These are phyloP conservation scores for Suaeda aralocaspica DNA, from an alignment of 148 eudicot genomes.

Conservation along the genomic window DNA sequence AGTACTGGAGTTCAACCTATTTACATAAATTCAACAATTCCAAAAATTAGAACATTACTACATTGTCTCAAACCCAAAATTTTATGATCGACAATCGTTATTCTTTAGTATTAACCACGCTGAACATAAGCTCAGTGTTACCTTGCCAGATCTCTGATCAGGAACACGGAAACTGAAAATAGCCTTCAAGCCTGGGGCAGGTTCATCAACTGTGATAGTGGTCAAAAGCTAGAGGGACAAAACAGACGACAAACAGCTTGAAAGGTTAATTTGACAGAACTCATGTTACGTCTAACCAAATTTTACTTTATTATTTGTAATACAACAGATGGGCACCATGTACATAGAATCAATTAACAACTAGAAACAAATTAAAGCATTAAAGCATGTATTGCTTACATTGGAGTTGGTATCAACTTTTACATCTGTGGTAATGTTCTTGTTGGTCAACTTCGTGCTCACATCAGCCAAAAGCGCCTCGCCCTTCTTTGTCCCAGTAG, in stretches of 20 bases:
- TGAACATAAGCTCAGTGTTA: constrained; percentile 5
- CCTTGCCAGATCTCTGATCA: constrained; percentile 96
- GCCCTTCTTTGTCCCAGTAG: constrained; percentile 65
- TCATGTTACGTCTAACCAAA: constrained; percentile 1
- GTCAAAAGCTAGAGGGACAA: constrained; percentile 44
- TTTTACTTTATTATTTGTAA: background rate
- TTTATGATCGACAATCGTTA: background rate
- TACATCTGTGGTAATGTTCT: constrained; percentile 74
- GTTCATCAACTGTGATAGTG: constrained; percentile 82
- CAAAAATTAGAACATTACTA: background rate
- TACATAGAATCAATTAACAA: background rate
- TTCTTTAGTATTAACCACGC: background rate
- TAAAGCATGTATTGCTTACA: constrained; percentile 37
- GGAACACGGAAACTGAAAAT: constrained; percentile 78
- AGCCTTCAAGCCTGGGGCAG: constrained; percentile 91
- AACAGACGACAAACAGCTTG: background rate
- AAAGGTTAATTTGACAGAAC: background rate
- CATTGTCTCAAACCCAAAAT: background rate
- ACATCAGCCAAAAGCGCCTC: constrained; percentile 68
- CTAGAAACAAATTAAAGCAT: background rate
- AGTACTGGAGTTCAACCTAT: constrained; percentile 88
- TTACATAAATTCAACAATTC: background rate
- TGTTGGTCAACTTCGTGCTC: constrained; percentile 57
- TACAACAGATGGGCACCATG: background rate
- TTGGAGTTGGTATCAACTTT: constrained; percentile 82